Percentiles rank a stretch among this genome's conserved stretches.
phyloP scores from a whole-genome alignment of 169 alveolate genomes.

The Theileria orientalis region DNA sequence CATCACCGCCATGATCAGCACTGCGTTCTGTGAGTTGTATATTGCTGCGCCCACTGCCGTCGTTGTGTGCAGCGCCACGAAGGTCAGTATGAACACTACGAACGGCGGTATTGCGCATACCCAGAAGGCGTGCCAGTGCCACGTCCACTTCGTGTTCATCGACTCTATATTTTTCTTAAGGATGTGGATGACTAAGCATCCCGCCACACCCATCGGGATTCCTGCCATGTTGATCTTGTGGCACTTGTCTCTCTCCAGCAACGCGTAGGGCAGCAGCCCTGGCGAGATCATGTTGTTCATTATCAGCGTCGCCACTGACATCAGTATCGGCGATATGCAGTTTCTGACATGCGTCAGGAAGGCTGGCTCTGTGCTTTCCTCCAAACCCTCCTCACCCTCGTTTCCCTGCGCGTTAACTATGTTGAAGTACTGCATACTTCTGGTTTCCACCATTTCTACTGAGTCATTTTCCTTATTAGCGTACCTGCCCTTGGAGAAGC shows the following conservation, averaged over 20 bases:
- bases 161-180: background rate
- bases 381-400: too few relatives aligned
- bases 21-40: background rate
- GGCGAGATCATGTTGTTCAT: background rate
- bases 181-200: background rate
- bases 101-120: constrained; percentile 5
- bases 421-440: too few relatives aligned
- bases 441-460: too few relatives aligned
- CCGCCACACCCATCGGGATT: constrained; percentile 7
- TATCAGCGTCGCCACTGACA: background rate
- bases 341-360: background rate
- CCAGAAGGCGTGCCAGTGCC: constrained; percentile 22
- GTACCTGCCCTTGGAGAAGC: too few relatives aligned
- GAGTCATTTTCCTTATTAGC: too few relatives aligned
- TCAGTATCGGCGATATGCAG: constrained; percentile 5
- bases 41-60: background rate
- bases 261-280: background rate
- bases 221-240: constrained; percentile 4
- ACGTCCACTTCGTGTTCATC: background rate
- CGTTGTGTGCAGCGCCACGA: constrained; percentile 8
- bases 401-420: too few relatives aligned
- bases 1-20: constrained; percentile 1
- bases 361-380: constrained; percentile 2
- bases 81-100: background rate
- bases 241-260: constrained; percentile 11